Conservation (phyloP, 23 red algal species). For the Gracilaria vermiculophylla region DNA sequence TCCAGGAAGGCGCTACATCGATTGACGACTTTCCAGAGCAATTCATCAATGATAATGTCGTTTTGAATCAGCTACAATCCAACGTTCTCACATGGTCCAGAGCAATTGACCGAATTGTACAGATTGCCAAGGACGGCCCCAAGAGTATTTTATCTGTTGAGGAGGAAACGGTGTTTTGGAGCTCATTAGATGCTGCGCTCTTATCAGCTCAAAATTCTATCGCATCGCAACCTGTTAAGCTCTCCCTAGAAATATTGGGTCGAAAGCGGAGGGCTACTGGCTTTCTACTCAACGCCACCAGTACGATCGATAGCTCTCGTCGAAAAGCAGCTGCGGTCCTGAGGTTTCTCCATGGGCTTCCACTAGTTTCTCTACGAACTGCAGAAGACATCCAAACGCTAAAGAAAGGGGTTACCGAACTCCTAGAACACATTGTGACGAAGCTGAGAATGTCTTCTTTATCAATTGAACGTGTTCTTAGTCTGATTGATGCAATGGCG, state of each 20-base stretch:
- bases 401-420: slow-evolving; percentile 18
- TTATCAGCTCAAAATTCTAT: slow-evolving; percentile 5
- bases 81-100: slow-evolving; percentile 41
- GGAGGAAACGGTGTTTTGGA: slow-evolving; percentile 77
- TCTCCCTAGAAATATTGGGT: slow-evolving; percentile 45
- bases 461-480: slow-evolving; percentile 43
- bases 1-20: not conserved
- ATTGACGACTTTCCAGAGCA: slow-evolving; percentile 40
- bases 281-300: slow-evolving; percentile 26
- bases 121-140: slow-evolving; percentile 19
- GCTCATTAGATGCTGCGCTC: slow-evolving; percentile 59
- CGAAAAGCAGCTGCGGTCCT: slow-evolving; percentile 44
- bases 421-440: slow-evolving; percentile 38
- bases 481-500: slow-evolving; percentile 31
- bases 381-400: slow-evolving; percentile 43
- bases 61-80: slow-evolving; percentile 44
- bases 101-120: slow-evolving; percentile 45
- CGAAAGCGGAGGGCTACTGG: slow-evolving; percentile 54
- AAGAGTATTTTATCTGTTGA: slow-evolving; percentile 36
- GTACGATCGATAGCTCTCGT: slow-evolving; percentile 21
- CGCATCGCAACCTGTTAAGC: slow-evolving; percentile 10
- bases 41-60: slow-evolving; percentile 15
- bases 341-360: slow-evolving; percentile 46
- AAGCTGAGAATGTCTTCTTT: slow-evolving; percentile 60
- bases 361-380: slow-evolving; percentile 37